These are phyloP conservation scores for Termitomyces sp. DNA, from an alignment of 768 basidiomycete genomes.

Conservation along the genomic window DNA sequence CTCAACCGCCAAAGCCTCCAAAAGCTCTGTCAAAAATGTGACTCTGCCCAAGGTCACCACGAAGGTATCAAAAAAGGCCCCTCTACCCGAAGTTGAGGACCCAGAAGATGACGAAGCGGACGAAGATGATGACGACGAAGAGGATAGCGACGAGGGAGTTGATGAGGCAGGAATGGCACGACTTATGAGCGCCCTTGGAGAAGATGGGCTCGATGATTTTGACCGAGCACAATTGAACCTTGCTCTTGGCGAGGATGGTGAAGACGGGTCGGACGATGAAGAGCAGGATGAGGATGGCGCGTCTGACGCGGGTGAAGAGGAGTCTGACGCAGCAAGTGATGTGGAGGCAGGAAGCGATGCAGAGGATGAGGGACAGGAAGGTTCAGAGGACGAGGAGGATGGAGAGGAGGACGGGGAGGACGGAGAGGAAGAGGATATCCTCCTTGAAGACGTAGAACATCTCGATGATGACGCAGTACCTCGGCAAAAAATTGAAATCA, in stretches of 20 bases:
- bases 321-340: slow-evolving; percentile 28
- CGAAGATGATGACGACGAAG: slow-evolving; percentile 14
- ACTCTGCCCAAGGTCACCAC: neutral
- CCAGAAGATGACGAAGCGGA: slow-evolving; percentile 8
- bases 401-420: slow-evolving; percentile 27
- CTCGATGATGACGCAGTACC: slow-evolving; percentile 82
- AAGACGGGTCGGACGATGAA: slow-evolving; percentile 10
- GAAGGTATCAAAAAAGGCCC: slow-evolving; percentile 4
- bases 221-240: slow-evolving; percentile 51
- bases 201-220: slow-evolving; percentile 64
- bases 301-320: slow-evolving; percentile 35
- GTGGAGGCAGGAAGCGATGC: slow-evolving; percentile 32
- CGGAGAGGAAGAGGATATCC: slow-evolving; percentile 43
- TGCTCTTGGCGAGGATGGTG: slow-evolving; percentile 28
- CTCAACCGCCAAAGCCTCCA: slow-evolving; percentile 3
- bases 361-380: slow-evolving; percentile 52
- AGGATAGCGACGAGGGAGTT: slow-evolving; percentile 37
- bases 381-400: slow-evolving; percentile 53
- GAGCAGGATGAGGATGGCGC: slow-evolving; percentile 19
- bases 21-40: slow-evolving; percentile 3
- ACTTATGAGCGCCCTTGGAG: slow-evolving; percentile 55
- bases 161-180: slow-evolving; percentile 57
- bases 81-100: slow-evolving; percentile 5
- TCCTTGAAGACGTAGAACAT: slow-evolving; percentile 67
- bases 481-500: slow-evolving; percentile 76